A percentile compares a stretch with the other conserved stretches of the same genome.
Evolutionary conservation across 495 filamentous ascomycete genomes (phyloP).

Genomic region (Choiromyces venosus): DNA sequence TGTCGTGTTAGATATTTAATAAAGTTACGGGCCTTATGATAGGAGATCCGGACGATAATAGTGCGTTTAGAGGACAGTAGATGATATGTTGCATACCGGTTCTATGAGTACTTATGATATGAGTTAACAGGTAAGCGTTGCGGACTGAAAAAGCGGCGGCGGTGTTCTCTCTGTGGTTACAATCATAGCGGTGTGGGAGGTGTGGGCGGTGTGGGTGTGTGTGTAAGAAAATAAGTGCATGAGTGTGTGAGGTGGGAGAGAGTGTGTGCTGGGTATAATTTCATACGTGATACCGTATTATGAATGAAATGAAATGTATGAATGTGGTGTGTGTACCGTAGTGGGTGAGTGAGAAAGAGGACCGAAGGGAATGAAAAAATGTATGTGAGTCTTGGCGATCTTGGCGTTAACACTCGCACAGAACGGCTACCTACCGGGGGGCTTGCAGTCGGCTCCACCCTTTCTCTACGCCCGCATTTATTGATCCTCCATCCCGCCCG

Average conservation of each 20-base stretch:
- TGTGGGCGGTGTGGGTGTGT: not conserved
- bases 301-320: constrained; percentile 1
- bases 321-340: constrained; percentile 9
- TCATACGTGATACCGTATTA: not conserved
- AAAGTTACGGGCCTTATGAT: not conserved
- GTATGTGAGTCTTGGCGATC: constrained; percentile 19
- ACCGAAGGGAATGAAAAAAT: not conserved
- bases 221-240: not conserved
- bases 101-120: not conserved
- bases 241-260: not conserved
- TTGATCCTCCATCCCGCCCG: constrained; percentile 38
- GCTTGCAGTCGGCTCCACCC: constrained; percentile 40
- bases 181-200: not conserved
- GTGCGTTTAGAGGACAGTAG: not conserved
- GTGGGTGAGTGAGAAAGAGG: constrained; percentile 14
- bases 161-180: not conserved
- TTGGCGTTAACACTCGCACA: constrained; percentile 31
- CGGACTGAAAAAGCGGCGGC: not conserved
- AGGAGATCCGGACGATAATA: not conserved
- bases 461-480: constrained; percentile 35
- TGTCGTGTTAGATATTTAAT: not conserved
- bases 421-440: constrained; percentile 37
- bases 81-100: not conserved
- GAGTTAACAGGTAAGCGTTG: not conserved
- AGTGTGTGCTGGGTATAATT: not conserved